These are phyloP conservation scores for Parsonsia alboflavescens DNA, from an alignment of 257 asterid genomes.

Conservation along the genomic window DNA sequence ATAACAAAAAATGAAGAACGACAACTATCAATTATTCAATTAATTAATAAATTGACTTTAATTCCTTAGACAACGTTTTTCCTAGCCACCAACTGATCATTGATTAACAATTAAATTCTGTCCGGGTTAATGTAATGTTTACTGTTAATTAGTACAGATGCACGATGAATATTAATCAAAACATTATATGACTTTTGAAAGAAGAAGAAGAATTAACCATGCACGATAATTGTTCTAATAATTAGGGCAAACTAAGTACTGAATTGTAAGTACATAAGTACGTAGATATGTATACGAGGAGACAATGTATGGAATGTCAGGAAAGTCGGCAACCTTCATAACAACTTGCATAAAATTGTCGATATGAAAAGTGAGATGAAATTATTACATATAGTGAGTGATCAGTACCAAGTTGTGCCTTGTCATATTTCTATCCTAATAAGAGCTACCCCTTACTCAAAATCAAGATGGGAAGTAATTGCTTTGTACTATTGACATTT, in stretches of 20 bases:
- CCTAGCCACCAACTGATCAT: neutral
- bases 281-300: neutral
- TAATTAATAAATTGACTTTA: too few relatives aligned
- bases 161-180: too few relatives aligned
- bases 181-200: too few relatives aligned
- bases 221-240: too few relatives aligned
- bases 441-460: neutral
- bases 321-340: neutral
- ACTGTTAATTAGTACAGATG: neutral
- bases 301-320: neutral
- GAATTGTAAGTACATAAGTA: too few relatives aligned
- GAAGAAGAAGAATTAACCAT: too few relatives aligned
- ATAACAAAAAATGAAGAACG: too few relatives aligned
- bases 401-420: constrained; percentile 1
- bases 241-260: too few relatives aligned
- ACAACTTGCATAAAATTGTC: constrained; percentile 3
- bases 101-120: too few relatives aligned
- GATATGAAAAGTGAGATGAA: neutral
- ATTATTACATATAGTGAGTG: neutral
- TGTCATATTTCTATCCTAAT: neutral
- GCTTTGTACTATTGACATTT: neutral
- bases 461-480: neutral
- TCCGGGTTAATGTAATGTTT: neutral
- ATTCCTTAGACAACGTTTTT: neutral
- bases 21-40: too few relatives aligned